Evolutionary conservation across 345 rosid species (phyloP).

Genomic region (Eucalyptus victrix): DNA sequence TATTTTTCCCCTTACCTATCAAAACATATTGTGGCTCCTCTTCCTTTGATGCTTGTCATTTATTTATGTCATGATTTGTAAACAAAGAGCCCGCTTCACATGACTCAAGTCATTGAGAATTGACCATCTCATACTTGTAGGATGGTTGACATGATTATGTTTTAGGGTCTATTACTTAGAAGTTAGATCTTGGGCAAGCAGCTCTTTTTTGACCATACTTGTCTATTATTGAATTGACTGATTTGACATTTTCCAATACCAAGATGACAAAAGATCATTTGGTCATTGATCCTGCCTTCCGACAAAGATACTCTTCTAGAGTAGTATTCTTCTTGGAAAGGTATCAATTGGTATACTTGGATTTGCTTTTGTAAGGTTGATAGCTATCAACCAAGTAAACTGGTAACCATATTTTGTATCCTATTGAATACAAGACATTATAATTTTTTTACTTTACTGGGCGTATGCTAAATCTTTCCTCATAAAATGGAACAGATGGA

Average conservation of each 20-base stretch:
- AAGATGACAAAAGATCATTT: constrained; percentile 43
- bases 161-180: not conserved
- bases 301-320: constrained; percentile 18
- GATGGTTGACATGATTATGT: not conserved
- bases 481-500: constrained; percentile 82
- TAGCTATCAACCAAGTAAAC: not conserved
- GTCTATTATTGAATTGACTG: no score
- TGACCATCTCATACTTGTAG: not conserved
- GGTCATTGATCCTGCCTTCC: constrained; percentile 36
- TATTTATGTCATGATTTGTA: no score
- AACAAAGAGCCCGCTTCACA: not conserved
- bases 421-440: not conserved
- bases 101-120: not conserved
- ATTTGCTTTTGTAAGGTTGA: constrained; percentile 57
- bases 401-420: not conserved
- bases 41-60: no score
- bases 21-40: not conserved
- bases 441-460: no score
- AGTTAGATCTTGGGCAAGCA: no score
- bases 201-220: no score
- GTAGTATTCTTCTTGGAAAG: constrained; percentile 51
- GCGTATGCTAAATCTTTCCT: not conserved
- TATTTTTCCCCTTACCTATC: not conserved
- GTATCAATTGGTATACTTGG: constrained; percentile 58
- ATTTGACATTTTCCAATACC: constrained; percentile 22